Conservation (phyloP, 2,329 filamentous ascomycete species). For the Capronia americana region DNA sequence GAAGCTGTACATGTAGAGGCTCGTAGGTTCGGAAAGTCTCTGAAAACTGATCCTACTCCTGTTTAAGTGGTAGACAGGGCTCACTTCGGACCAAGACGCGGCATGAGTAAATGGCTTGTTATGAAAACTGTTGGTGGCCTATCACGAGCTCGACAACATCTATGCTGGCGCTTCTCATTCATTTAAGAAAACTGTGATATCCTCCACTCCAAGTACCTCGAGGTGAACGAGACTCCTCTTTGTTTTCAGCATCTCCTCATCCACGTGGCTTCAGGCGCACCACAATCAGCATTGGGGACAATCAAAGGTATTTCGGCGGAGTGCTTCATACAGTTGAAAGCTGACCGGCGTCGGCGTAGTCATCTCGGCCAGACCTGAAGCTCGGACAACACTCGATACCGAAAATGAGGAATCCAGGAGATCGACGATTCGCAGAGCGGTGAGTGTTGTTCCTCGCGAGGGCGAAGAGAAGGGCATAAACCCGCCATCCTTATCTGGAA, state of each 20-base stretch:
- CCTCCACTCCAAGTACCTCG: neutral
- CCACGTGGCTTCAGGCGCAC: neutral
- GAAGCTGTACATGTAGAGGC: too few species aligned
- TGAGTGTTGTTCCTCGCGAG: neutral
- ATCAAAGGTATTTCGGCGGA: neutral
- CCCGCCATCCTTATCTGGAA: slow-evolving; percentile 15
- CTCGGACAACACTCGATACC: neutral
- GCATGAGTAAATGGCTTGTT: neutral
- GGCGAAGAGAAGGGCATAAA: neutral
- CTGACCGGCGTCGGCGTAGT: neutral
- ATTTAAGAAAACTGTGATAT: neutral
- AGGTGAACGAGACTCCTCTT: neutral
- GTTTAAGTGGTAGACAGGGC: neutral
- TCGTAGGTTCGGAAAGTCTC: too few species aligned
- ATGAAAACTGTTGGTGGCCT: neutral
- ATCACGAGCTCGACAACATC: neutral
- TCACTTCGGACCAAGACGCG: neutral
- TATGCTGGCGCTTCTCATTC: neutral
- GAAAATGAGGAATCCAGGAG: neutral
- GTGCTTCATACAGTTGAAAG: neutral
- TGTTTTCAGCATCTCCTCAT: neutral
- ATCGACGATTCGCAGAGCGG: slow-evolving; percentile 3
- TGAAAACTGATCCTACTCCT: too few species aligned
- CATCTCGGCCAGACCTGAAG: neutral
- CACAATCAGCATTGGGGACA: neutral